Percentiles rank a stretch among this genome's conserved stretches.
These are phyloP conservation scores for Telopea speciosissima DNA, from an alignment of 177 flowering plant species.

Conservation along the genomic window DNA sequence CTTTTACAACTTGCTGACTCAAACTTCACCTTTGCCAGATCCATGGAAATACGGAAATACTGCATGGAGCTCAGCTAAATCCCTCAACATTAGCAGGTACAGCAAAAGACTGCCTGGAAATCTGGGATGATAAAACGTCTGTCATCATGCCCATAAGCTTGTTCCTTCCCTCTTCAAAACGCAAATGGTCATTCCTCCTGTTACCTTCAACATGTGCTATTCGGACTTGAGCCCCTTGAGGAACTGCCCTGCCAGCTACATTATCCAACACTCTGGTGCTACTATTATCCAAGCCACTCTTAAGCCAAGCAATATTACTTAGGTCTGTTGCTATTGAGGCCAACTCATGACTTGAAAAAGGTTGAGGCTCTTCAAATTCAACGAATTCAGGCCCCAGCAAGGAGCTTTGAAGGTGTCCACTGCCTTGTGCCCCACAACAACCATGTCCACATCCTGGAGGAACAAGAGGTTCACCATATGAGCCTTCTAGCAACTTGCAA, in stretches of 20 bases:
- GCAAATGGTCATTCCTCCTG: constrained; percentile 18
- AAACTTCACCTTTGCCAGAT: not conserved
- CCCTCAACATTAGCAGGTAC: constrained; percentile 37
- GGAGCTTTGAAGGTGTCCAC: constrained; percentile 20
- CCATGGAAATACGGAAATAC: not conserved
- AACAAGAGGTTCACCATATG: constrained; percentile 36
- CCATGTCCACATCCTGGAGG: constrained; percentile 71
- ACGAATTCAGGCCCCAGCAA: constrained; percentile 79
- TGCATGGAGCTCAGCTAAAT: not conserved
- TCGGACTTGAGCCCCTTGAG: constrained; percentile 17
- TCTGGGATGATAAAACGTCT: constrained; percentile 30
- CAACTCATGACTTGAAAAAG: constrained; percentile 60
- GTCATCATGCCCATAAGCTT: constrained; percentile 36
- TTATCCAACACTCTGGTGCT: constrained; percentile 14
- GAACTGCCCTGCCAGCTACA: constrained; percentile 10
- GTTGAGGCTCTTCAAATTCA: constrained; percentile 51
- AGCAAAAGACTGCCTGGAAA: constrained; percentile 24
- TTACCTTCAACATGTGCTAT: constrained; percentile 16
- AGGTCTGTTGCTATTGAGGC: constrained; percentile 73
- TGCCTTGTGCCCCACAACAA: constrained; percentile 36
- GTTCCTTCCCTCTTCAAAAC: constrained; percentile 33
- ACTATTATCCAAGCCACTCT: constrained; percentile 54
- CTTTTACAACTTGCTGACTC: not conserved
- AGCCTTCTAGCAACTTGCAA: constrained; percentile 38
- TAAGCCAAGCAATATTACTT: constrained; percentile 79